These are phyloP conservation scores for Ceratobasidium sp. DNA, from an alignment of 1,284 basidiomycete species.

Conservation along the genomic window DNA sequence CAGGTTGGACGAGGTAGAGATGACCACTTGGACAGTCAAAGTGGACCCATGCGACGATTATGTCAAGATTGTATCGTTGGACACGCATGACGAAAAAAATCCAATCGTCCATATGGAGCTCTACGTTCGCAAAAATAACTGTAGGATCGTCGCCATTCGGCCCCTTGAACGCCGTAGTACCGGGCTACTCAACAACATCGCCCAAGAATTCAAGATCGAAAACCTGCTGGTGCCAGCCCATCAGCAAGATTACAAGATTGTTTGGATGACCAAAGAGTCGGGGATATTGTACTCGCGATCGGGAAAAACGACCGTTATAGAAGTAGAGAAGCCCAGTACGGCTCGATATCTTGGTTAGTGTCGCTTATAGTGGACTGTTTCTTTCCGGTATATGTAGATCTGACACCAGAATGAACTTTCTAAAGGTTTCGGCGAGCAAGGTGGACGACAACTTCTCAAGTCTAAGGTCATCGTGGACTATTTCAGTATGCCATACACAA, in stretches of 20 bases:
- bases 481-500: constrained; percentile 23
- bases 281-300: constrained; percentile 18
- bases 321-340: constrained; percentile 26
- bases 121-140: constrained; percentile 13
- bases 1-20: constrained; percentile 9
- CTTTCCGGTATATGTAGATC: neutral
- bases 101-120: constrained; percentile 16
- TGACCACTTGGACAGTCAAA: constrained; percentile 4
- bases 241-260: constrained; percentile 29
- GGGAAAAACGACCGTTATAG: constrained; percentile 10
- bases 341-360: constrained; percentile 27
- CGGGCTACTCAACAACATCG: neutral
- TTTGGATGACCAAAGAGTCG: constrained; percentile 29
- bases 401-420: constrained; percentile 11
- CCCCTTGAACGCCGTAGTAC: neutral
- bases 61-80: constrained; percentile 29
- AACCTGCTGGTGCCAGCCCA: neutral
- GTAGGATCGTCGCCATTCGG: constrained; percentile 16
- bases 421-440: constrained; percentile 44
- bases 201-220: neutral
- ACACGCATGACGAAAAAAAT: neutral
- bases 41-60: constrained; percentile 3
- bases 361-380: neutral
- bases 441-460: constrained; percentile 42
- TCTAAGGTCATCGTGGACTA: constrained; percentile 36